phyloP scores from a whole-genome alignment of 176 grass and related monocot genomes.

The Zea mays region DNA sequence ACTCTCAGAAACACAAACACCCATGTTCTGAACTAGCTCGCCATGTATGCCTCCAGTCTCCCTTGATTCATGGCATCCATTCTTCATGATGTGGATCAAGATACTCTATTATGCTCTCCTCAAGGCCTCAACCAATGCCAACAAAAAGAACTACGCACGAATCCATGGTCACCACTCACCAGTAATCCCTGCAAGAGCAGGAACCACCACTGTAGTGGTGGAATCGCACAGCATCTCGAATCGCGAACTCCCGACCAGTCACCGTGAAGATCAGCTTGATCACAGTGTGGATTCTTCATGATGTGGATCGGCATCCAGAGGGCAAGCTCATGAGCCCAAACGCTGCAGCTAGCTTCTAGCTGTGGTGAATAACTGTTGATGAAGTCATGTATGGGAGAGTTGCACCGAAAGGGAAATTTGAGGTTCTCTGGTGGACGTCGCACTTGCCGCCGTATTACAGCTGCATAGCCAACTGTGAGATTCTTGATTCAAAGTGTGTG shows the following conservation, averaged over 20 bases:
- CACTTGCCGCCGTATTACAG: slow-evolving; percentile 3
- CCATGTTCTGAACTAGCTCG: too few relatives aligned
- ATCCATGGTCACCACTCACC: slow-evolving; percentile 43
- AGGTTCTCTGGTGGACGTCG: slow-evolving; percentile 7
- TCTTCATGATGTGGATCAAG: too few relatives aligned
- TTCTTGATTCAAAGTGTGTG: not conserved
- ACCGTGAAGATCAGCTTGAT: slow-evolving; percentile 75
- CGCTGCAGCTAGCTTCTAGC: slow-evolving; percentile 84
- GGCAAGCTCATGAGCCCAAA: slow-evolving; percentile 79
- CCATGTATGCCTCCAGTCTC: not conserved
- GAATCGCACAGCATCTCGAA: slow-evolving; percentile 78
- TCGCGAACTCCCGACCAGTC: slow-evolving; percentile 60
- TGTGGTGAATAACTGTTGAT: slow-evolving; percentile 47
- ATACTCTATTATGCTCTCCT: not conserved
- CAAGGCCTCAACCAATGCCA: not conserved
- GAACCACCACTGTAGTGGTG: slow-evolving; percentile 77
- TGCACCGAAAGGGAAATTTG: slow-evolving; percentile 7
- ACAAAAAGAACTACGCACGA: not conserved
- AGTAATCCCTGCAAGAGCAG: slow-evolving; percentile 88
- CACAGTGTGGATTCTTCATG: slow-evolving; percentile 88
- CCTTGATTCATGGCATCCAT: not conserved
- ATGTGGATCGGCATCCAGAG: slow-evolving; percentile 71
- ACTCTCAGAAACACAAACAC: not conserved
- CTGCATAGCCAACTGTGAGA: slow-evolving; percentile 8
- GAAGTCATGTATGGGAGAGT: not conserved